Percentiles rank a stretch among this genome's conserved stretches.
Evolutionary conservation across 495 filamentous ascomycete species (phyloP).

Genomic region (Podospora didyma): DNA sequence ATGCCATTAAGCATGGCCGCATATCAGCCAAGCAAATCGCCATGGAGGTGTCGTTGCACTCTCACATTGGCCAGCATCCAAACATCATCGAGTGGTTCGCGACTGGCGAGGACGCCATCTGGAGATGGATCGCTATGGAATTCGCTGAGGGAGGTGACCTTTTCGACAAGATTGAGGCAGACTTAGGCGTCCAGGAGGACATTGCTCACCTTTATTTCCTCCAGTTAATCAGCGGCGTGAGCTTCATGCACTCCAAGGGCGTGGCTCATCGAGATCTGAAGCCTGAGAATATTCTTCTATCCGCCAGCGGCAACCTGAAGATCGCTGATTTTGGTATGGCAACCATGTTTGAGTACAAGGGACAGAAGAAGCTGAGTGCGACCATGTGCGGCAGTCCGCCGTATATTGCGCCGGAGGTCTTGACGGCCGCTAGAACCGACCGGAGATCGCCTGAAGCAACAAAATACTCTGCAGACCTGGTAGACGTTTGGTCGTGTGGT

Average conservation of each 20-base stretch:
- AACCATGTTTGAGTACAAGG: conserved; percentile 86
- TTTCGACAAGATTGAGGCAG: conserved; percentile 99
- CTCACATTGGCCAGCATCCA: conserved; percentile 77
- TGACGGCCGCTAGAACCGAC: conserved; percentile 42
- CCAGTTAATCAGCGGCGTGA: conserved; percentile 84
- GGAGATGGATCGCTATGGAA: conserved; percentile 99
- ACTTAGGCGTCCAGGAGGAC: conserved; percentile 86
- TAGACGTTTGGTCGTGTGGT: conserved; percentile 96
- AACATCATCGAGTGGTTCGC: conserved; percentile 93
- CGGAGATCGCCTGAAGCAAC: conserved; percentile 46
- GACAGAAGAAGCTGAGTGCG: conserved; percentile 68
- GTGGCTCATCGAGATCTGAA: conserved; percentile 89
- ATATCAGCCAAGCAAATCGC: conserved; percentile 82
- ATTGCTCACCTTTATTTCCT: conserved; percentile 95
- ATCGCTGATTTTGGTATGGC: conserved; percentile 96
- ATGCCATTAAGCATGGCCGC: conserved; percentile 82
- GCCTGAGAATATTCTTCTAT: conserved; percentile 84
- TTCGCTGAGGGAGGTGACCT: conserved; percentile 92
- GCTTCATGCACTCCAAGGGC: conserved; percentile 91
- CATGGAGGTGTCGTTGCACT: conserved; percentile 86
- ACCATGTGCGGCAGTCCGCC: conserved; percentile 96
- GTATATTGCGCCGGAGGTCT: conserved; percentile 96
- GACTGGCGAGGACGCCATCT: conserved; percentile 79
- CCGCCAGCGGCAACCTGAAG: conserved; percentile 81
- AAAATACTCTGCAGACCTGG: conserved; percentile 78